These are phyloP conservation scores for Heimioporus sp. DNA, from an alignment of 768 basidiomycete genomes.

Conservation along the genomic window DNA sequence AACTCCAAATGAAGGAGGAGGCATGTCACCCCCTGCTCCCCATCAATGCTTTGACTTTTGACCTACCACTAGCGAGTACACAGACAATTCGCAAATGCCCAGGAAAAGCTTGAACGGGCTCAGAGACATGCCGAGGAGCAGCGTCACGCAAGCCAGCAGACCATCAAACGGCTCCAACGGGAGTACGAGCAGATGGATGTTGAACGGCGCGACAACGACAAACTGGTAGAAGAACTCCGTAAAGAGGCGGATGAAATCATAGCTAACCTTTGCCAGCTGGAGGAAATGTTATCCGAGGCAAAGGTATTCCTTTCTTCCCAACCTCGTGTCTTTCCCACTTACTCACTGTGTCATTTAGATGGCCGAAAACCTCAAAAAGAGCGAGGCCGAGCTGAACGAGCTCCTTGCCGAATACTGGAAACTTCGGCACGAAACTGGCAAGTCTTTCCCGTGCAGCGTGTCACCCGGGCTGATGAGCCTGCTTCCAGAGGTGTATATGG, in stretches of 20 bases:
- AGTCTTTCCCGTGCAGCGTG: neutral
- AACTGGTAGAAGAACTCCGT: conserved; percentile 73
- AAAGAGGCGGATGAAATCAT: conserved; percentile 66
- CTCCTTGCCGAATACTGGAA: conserved; percentile 83
- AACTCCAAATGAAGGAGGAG: conserved; percentile 66
- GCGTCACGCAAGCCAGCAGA: conserved; percentile 65
- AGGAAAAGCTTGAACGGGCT: conserved; percentile 78
- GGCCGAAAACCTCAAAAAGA: conserved; percentile 69
- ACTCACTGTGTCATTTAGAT: conserved; percentile 47
- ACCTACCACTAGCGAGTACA: conserved; percentile 59
- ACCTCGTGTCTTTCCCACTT: neutral
- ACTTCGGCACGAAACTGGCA: conserved; percentile 74
- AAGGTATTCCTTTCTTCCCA: conserved; percentile 42
- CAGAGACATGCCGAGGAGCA: conserved; percentile 81
- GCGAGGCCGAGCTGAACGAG: conserved; percentile 77
- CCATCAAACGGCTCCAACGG: conserved; percentile 69
- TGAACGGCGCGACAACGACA: conserved; percentile 76
- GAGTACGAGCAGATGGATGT: conserved; percentile 79
- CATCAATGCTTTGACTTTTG: neutral
- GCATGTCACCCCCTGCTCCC: conserved; percentile 34
- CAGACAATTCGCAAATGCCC: conserved; percentile 77
- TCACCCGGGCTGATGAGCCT: conserved; percentile 1
- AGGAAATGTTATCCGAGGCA: too few species aligned
- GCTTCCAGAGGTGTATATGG: conserved; percentile 76
- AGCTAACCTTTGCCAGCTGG: too few species aligned